Evolutionary conservation across 805 yeast species (phyloP), one percentile per base, ranked within the genome.

Genomic region (Suhomyces sp.): DNA sequence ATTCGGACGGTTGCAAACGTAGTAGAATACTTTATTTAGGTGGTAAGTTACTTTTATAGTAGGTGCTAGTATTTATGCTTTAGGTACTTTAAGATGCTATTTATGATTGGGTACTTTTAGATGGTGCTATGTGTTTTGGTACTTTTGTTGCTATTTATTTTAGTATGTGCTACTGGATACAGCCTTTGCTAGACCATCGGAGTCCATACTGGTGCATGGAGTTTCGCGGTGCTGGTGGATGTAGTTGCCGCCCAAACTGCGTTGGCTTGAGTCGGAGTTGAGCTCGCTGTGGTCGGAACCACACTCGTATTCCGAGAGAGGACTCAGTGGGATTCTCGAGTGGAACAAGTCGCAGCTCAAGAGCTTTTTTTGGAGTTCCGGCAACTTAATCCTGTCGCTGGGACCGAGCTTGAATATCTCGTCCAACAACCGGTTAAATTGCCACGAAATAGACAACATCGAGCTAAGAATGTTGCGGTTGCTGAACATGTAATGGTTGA

Each of bases 361-460:
- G 7, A 38, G 24, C 42, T 19, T 38, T 19, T 38, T 38, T 52
- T 77, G 67, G 56, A 81, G 70, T 22, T 69, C 67, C 35, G 67
- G 60, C 50, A 81, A 68, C 12, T 68, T 54, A 3, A 78, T 73
- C 57, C 86, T 71, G 29, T 73, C 77, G 66, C 76, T 74, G 4
- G 86, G 85, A 57, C 79, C 74, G 44, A 81, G 60, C 45, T 61
- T 61, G 51, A 81, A 72, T 26, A 81, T 77, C 52, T 68, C 68
- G 45, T 67, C 65, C 45, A 89, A 68, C 46, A 90, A 70, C 4
- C 65, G 57, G 62, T 79, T 85, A 51, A 90, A 74, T 56, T 86
- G 86, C 17, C 70, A 64, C 27, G 92, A 85, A 6, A 91, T 79
- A 40, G 97, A 96, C 57, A 91, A 71, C 29, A 91, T 90, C 51